phyloP scores from a whole-genome alignment of 257 asterid species.

The Plantago ovata region DNA sequence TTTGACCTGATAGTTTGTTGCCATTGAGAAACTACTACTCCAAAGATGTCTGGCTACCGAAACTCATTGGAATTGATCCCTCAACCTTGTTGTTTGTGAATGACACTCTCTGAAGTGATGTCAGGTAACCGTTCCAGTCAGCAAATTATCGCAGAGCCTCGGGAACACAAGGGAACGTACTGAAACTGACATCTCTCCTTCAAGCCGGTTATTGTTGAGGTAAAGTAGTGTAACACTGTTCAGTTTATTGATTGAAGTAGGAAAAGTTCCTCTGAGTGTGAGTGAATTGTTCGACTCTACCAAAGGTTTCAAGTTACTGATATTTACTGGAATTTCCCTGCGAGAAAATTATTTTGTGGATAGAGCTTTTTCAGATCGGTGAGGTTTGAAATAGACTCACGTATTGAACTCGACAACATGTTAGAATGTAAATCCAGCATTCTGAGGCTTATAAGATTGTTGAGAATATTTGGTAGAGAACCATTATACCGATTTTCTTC shows the following conservation, averaged over 20 bases:
- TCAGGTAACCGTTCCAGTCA: conserved; percentile 44
- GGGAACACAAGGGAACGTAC: conserved; percentile 36
- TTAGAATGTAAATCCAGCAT: conserved; percentile 37
- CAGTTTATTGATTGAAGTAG: conserved; percentile 38
- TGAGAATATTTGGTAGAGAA: conserved; percentile 35
- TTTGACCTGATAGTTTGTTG: conserved; percentile 42
- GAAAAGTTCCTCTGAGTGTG: conserved; percentile 50
- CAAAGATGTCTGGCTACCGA: conserved; percentile 35
- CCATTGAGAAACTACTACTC: conserved; percentile 36
- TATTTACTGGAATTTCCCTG: conserved; percentile 40
- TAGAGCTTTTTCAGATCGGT: conserved; percentile 26
- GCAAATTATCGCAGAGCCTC: conserved; percentile 35
- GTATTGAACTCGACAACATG: conserved; percentile 37
- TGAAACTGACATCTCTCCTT: conserved; percentile 42
- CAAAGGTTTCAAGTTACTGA: conserved; percentile 40
- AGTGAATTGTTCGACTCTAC: conserved; percentile 41
- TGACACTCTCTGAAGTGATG: conserved; percentile 37
- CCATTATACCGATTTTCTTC: conserved; percentile 41
- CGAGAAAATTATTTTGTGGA: conserved; percentile 37
- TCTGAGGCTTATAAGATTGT: conserved; percentile 33
- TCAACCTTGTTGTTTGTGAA: conserved; percentile 42
- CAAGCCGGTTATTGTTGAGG: conserved; percentile 41
- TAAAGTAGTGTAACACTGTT: conserved; percentile 23
- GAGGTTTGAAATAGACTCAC: conserved; percentile 31
- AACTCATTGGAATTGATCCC: conserved; percentile 43